Percentiles rank a stretch among this genome's conserved stretches.
These are phyloP conservation scores for Centaurea solstitialis DNA, from an alignment of 129 eudicot species.

Conservation along the genomic window DNA sequence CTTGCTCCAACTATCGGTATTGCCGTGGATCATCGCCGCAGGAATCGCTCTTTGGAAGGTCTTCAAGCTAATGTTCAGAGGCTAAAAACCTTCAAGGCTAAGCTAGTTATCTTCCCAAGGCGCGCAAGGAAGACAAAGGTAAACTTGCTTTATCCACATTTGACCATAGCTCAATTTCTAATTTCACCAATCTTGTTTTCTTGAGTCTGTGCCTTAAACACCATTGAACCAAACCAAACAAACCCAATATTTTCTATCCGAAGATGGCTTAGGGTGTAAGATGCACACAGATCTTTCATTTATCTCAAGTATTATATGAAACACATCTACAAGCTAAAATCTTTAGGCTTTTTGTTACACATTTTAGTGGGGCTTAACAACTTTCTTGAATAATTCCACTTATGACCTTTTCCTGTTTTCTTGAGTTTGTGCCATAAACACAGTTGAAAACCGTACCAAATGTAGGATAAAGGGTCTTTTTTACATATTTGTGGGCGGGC, in stretches of 20 bases:
- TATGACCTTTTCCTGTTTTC: no score
- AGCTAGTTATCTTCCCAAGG: conserved; percentile 77
- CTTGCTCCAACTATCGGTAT: conserved; percentile 80
- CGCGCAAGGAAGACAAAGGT: conserved; percentile 59
- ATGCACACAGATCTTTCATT: not conserved
- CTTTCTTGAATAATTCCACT: no score
- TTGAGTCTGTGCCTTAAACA: no score
- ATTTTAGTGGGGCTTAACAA: no score
- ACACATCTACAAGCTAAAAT: no score
- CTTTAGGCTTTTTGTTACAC: no score
- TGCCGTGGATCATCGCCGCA: conserved; percentile 64
- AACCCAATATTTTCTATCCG: not conserved
- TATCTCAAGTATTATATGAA: no score
- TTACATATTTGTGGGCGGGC: not conserved
- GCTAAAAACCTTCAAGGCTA: conserved; percentile 72
- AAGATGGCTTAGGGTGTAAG: no score
- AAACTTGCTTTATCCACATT: not conserved
- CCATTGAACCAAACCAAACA: no score
- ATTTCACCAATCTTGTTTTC: not conserved
- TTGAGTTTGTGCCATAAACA: no score
- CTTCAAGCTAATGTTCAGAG: conserved; percentile 67
- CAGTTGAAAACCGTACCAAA: no score
- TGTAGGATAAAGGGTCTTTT: no score
- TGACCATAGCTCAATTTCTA: conserved; percentile 24
- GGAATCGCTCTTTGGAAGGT: conserved; percentile 69